These are phyloP conservation scores for Phytophthora pistaciae DNA, from an alignment of 352 stramenopile genomes.

Conservation along the genomic window DNA sequence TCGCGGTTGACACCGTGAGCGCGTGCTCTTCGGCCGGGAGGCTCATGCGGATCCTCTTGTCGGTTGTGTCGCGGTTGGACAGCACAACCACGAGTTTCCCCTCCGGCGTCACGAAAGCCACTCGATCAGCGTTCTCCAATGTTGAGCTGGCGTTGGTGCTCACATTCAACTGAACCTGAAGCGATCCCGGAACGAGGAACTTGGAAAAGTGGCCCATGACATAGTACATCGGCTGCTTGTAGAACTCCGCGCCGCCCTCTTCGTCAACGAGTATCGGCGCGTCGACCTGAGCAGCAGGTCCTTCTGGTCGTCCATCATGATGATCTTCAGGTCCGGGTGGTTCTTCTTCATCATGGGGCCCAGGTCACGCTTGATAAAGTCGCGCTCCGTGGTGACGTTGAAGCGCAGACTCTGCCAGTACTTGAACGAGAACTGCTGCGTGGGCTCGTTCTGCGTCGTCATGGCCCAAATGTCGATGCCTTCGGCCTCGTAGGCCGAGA, in stretches of 20 bases:
- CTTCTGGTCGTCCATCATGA: conserved; percentile 90
- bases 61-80: conserved; percentile 52
- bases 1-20: conserved; percentile 52
- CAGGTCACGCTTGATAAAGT: conserved; percentile 83
- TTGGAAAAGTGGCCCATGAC: conserved; percentile 79
- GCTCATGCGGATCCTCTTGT: conserved; percentile 39
- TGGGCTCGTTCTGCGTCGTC: conserved; percentile 90
- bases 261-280: conserved; percentile 79
- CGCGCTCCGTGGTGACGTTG: conserved; percentile 50
- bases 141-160: conserved; percentile 32
- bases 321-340: conserved; percentile 85
- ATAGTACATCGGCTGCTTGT: conserved; percentile 89
- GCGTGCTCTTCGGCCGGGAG: conserved; percentile 25
- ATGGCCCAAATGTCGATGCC: conserved; percentile 81
- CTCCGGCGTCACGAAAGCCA: conserved; percentile 61
- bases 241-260: conserved; percentile 63
- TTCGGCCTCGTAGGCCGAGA: conserved; percentile 78
- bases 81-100: conserved; percentile 58
- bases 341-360: conserved; percentile 70
- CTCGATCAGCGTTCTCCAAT: conserved; percentile 51
- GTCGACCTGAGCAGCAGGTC: conserved; percentile 61
- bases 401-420: conserved; percentile 76
- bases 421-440: conserved; percentile 44
- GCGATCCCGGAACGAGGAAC: conserved; percentile 65
- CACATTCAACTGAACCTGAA: conserved; percentile 44